phyloP scores from a whole-genome alignment of 148 eudicot species.

The Rhododendron griersonianum region DNA sequence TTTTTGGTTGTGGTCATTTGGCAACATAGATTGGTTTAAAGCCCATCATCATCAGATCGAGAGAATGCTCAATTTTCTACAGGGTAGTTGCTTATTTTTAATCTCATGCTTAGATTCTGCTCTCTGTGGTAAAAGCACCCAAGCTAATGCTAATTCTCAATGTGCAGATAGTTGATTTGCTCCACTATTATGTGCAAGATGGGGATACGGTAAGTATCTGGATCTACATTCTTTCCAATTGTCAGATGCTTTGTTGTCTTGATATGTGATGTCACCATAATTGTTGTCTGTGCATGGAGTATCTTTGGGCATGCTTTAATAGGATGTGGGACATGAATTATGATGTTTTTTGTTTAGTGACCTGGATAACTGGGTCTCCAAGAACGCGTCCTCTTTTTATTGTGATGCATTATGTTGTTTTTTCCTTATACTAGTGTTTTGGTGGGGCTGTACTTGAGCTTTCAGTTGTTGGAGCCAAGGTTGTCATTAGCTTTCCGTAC shows the following conservation, averaged over 20 bases:
- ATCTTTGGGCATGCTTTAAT: neutral
- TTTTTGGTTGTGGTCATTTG: neutral
- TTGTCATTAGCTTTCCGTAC: neutral
- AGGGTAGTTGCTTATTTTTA: neutral
- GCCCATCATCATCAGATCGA: neutral
- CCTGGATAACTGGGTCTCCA: neutral
- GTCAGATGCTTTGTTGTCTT: neutral
- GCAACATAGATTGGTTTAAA: neutral
- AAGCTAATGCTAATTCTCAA: neutral
- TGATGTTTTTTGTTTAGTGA: neutral
- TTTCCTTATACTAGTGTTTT: neutral
- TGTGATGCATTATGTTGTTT: neutral
- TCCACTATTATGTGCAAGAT: constrained; percentile 66
- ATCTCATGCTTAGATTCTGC: neutral
- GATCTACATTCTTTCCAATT: neutral
- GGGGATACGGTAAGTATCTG: constrained; percentile 67
- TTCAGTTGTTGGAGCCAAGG: neutral
- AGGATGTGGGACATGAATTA: neutral
- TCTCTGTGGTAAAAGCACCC: neutral
- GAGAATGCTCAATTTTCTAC: neutral
- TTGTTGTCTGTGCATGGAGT: neutral
- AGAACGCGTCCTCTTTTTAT: neutral
- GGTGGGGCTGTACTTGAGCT: neutral
- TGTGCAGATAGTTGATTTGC: constrained; percentile 71
- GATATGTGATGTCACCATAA: neutral